phyloP scores from a whole-genome alignment of 495 filamentous ascomycete genomes.

The Parachaetomium inaequale region DNA sequence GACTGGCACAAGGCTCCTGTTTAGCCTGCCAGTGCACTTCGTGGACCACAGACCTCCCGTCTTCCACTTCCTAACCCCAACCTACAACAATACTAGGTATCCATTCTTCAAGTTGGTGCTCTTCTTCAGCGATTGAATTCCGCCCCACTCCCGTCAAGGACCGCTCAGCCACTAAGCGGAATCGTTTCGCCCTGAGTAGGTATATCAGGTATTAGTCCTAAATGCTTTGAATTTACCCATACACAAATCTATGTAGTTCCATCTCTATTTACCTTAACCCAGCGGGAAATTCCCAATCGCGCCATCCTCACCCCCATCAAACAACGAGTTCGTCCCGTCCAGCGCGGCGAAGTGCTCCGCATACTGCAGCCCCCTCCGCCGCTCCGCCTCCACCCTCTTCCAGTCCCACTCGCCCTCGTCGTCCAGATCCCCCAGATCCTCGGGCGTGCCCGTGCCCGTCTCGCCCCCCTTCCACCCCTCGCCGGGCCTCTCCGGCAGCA shows the following conservation, averaged over 20 bases:
- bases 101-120: too few relatives aligned
- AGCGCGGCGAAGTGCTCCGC: constrained; percentile 50
- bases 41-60: too few relatives aligned
- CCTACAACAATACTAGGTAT: too few relatives aligned
- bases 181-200: too few relatives aligned
- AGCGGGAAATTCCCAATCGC: constrained; percentile 47
- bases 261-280: constrained; percentile 27
- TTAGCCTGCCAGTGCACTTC: too few relatives aligned
- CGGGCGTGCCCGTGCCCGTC: constrained; percentile 34
- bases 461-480: constrained; percentile 46
- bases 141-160: too few relatives aligned
- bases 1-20: too few relatives aligned
- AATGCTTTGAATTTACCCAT: too few relatives aligned
- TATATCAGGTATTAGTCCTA: too few relatives aligned
- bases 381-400: constrained; percentile 44
- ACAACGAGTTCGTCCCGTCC: constrained; percentile 46
- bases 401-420: constrained; percentile 46
- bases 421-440: constrained; percentile 26
- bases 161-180: too few relatives aligned
- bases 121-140: too few relatives aligned
- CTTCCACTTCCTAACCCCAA: too few relatives aligned
- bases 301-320: constrained; percentile 46
- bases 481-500: constrained; percentile 60
- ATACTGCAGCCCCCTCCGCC: constrained; percentile 46
- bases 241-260: background rate